Conservation (phyloP, 2,329 filamentous ascomycete species). For the Mycogone perniciosa region DNA sequence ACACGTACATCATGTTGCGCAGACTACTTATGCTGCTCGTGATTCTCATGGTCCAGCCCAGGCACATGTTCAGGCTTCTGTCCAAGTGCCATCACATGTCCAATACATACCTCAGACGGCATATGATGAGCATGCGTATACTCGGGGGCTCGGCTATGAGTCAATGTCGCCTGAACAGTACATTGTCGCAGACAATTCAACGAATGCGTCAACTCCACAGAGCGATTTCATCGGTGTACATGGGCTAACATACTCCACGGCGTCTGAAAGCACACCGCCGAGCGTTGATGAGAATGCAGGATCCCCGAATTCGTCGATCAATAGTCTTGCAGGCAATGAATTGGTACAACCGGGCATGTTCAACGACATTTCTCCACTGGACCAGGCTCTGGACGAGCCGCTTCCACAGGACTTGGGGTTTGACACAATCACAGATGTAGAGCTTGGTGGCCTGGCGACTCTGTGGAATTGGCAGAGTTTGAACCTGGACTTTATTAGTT, state of each 20-base stretch:
- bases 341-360: background rate
- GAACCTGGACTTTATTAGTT: constrained; percentile 3
- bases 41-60: no score
- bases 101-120: background rate
- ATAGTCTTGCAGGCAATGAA: background rate
- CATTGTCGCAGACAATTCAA: background rate
- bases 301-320: background rate
- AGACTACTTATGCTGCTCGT: no score
- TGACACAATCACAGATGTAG: constrained; percentile 2
- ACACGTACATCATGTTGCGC: no score
- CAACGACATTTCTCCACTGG: background rate
- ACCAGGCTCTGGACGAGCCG: background rate
- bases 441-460: background rate
- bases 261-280: background rate
- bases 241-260: background rate
- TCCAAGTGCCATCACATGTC: background rate
- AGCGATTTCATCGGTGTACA: background rate
- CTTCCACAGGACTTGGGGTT: background rate
- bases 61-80: background rate
- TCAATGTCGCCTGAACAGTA: background rate
- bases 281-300: background rate
- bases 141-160: no score
- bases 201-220: background rate
- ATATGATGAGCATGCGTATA: background rate
- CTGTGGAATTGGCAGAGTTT: constrained; percentile 8